These are phyloP conservation scores for Clavispora fructus DNA, from an alignment of 805 yeast species.

Conservation along the genomic window DNA sequence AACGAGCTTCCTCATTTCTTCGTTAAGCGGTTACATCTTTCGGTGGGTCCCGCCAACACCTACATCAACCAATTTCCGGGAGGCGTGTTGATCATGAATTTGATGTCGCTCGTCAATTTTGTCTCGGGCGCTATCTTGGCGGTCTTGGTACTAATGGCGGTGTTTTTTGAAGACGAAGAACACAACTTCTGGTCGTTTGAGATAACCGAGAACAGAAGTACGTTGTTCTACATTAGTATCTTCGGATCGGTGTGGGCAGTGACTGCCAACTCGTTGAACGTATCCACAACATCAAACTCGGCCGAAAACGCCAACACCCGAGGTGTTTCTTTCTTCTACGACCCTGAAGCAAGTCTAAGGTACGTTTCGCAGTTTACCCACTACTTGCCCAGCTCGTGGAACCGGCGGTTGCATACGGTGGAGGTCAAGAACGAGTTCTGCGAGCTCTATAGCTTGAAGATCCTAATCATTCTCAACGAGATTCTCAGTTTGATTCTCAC, in stretches of 20 bases:
- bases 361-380: conserved; percentile 86
- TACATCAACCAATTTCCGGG: conserved; percentile 92
- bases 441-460: conserved; percentile 65
- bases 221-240: conserved; percentile 79
- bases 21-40: conserved; percentile 68
- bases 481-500: conserved; percentile 75
- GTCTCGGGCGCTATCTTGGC: conserved; percentile 87
- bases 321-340: conserved; percentile 54
- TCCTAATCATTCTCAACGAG: conserved; percentile 69
- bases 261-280: conserved; percentile 56
- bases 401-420: conserved; percentile 76
- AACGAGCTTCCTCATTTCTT: conserved; percentile 91
- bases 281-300: conserved; percentile 14
- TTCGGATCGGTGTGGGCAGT: conserved; percentile 88
- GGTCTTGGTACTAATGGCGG: conserved; percentile 58
- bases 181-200: conserved; percentile 82
- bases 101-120: conserved; percentile 44
- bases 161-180: conserved; percentile 78
- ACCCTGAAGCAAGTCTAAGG: conserved; percentile 82
- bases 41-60: conserved; percentile 72
- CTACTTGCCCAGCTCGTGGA: conserved; percentile 84
- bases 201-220: conserved; percentile 72
- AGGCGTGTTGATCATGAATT: conserved; percentile 42
- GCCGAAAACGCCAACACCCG: conserved; percentile 22
- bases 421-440: conserved; percentile 82